Base-by-base conservation (phyloP, 345 rosid species). In the Eucalyptus albens region DNA sequence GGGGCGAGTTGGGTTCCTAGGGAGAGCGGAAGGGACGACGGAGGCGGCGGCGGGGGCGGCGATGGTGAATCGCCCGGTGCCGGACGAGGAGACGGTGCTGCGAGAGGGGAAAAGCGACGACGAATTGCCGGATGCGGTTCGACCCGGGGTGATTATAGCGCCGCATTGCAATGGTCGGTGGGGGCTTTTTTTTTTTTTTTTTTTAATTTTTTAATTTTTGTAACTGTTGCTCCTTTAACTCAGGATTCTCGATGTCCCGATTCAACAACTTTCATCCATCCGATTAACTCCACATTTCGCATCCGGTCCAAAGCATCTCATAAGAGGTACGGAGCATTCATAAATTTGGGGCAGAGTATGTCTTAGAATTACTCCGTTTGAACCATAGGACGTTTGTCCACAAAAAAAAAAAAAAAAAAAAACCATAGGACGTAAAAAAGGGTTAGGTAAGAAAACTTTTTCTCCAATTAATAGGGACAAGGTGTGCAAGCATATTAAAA, bases 361-460 rank as follows among this genome's bases (percentile, higher is more conserved):
- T 45, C 47, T 45, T 45, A 45, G 0, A 45, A 45, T 45, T 45
- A 45, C 47, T 45, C 1, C 47, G 47, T 45, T 45, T 45, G 47
- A 45, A 45, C 47, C 1, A 45, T 45, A 42, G 44, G 44, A 42
- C 44, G 44, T 42, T 42, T 42, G 44, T 42, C 44, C 44, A 42
- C 1, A 42, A 6, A 42, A 42, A 42, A 42, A 42, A 42, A 40
- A 42, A n/a, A n/a, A n/a, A n/a, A 42, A 42, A 42, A 42, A 42
- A 50, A 50, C 53, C 19, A 6, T 50, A 51, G 56, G 22, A 51
- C 56, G 1, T 1, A 51, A 17, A 51, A 51, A 51, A 51, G 22
- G 56, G 22, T 51, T 2, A 0, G 56, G 0, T 51, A 17, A 53
- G 9, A 53, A 53, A 0, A 47, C 4, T 3, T 47, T 47, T 47